Percentiles rank a stretch among this genome's conserved stretches.
Conservation (phyloP, 768 basidiomycete genomes). For the Mycena vitilis region DNA sequence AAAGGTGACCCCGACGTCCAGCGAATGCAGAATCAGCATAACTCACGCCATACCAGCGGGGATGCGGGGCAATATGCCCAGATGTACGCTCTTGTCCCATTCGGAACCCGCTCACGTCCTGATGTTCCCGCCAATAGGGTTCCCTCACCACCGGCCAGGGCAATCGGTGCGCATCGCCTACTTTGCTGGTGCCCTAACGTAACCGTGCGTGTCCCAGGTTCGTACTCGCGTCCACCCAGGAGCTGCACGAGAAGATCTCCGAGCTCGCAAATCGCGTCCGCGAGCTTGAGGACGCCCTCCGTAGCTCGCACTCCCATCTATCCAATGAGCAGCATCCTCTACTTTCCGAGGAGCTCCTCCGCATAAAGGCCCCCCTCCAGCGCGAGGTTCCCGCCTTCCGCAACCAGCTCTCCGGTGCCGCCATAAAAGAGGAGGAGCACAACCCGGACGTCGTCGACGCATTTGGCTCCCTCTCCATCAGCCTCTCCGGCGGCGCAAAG, state of each 20-base stretch:
- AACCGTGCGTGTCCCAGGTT: slow-evolving; percentile 56
- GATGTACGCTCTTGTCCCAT: slow-evolving; percentile 62
- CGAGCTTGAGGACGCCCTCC: slow-evolving; percentile 79
- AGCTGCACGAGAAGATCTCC: slow-evolving; percentile 84
- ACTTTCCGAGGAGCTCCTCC: slow-evolving; percentile 76
- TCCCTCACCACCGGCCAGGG: slow-evolving; percentile 86
- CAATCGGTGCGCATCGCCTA: slow-evolving; percentile 64
- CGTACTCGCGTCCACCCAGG: slow-evolving; percentile 83
- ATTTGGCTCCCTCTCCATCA: slow-evolving; percentile 83
- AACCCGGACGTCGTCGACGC: slow-evolving; percentile 81
- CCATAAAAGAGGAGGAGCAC: slow-evolving; percentile 71
- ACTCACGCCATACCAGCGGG: slow-evolving; percentile 55
- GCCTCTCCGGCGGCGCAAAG: slow-evolving; percentile 76
- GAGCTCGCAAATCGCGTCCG: slow-evolving; percentile 80
- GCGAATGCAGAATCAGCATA: slow-evolving; percentile 59
- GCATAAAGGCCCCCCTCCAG: slow-evolving; percentile 82
- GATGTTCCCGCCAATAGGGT: slow-evolving; percentile 53
- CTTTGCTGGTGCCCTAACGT: neutral
- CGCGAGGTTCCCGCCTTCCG: slow-evolving; percentile 64
- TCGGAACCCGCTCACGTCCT: slow-evolving; percentile 32
- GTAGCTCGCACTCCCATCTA: slow-evolving; percentile 67
- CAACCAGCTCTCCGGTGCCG: slow-evolving; percentile 46
- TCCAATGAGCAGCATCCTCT: slow-evolving; percentile 74
- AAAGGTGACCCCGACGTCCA: slow-evolving; percentile 65
- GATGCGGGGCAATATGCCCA: slow-evolving; percentile 85